phyloP scores from a whole-genome alignment of 106 monocot genomes.

The Allium fistulosum region DNA sequence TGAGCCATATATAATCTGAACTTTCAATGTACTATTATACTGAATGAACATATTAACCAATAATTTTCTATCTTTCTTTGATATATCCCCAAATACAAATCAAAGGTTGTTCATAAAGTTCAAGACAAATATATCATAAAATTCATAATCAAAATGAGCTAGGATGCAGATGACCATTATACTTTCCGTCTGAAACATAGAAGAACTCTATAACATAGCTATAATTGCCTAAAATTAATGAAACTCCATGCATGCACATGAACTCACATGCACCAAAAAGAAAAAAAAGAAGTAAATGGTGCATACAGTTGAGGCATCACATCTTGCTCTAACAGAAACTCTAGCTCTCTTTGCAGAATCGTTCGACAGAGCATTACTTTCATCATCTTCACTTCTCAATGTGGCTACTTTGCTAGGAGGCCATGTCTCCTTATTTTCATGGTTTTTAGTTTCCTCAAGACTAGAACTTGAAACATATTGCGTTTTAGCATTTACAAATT shows the following conservation, averaged over 20 bases:
- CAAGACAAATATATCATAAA: not conserved
- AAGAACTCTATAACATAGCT: not conserved
- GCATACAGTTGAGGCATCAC: conserved; percentile 67
- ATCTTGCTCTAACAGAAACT: conserved; percentile 80
- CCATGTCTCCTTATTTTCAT: no score
- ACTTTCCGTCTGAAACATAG: not conserved
- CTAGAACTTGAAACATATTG: no score
- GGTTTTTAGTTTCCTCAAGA: no score
- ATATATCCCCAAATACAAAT: not conserved
- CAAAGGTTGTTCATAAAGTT: not conserved
- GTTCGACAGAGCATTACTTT: conserved; percentile 22
- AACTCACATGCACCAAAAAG: not conserved
- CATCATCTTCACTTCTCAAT: conserved; percentile 15
- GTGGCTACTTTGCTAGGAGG: no score
- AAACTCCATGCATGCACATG: not conserved
- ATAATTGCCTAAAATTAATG: not conserved
- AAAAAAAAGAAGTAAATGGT: not conserved
- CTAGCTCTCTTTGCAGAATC: conserved; percentile 71
- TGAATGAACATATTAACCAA: no score
- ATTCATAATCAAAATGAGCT: no score
- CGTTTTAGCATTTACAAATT: no score
- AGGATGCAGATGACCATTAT: not conserved
- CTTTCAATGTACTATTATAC: not conserved
- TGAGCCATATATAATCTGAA: not conserved
- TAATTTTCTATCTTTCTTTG: not conserved